Evolutionary conservation across 2,329 filamentous ascomycete genomes (phyloP).

Genomic region (Colletotrichum limetticola): DNA sequence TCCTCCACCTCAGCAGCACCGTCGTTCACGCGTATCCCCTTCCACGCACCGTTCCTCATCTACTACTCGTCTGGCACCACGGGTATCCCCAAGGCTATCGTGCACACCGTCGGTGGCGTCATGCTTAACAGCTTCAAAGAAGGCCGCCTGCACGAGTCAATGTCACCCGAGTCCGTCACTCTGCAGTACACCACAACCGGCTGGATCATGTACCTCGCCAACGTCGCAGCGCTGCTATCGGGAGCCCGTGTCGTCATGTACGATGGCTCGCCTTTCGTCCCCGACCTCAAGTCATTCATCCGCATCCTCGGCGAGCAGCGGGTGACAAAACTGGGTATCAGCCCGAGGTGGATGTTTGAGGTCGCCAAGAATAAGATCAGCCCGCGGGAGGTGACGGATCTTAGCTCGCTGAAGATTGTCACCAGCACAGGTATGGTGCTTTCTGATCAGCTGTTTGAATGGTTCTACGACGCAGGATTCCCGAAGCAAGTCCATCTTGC

Average conservation of each 20-base stretch:
- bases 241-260: conserved; percentile 77
- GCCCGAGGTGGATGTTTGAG: conserved; percentile 81
- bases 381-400: conserved; percentile 71
- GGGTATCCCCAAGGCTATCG: conserved; percentile 86
- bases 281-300: conserved; percentile 72
- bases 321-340: conserved; percentile 80
- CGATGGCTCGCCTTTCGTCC: conserved; percentile 83
- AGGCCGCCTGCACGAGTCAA: conserved; percentile 59
- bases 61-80: conserved; percentile 87
- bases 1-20: conserved; percentile 46
- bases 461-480: conserved; percentile 80
- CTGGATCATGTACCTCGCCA: conserved; percentile 88
- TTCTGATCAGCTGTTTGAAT: conserved; percentile 80
- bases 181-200: conserved; percentile 75
- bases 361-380: conserved; percentile 71
- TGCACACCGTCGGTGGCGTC: conserved; percentile 77
- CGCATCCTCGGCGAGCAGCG: conserved; percentile 69
- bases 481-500: conserved; percentile 72
- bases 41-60: conserved; percentile 80
- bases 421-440: conserved; percentile 86
- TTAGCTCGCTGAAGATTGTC: conserved; percentile 70
- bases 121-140: conserved; percentile 70
- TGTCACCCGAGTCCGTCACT: conserved; percentile 51
- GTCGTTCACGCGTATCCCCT: conserved; percentile 70
- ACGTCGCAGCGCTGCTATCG: conserved; percentile 66